These are phyloP conservation scores for Lachancea thermotolerans DNA, from an alignment of 805 yeast genomes.

Conservation along the genomic window DNA sequence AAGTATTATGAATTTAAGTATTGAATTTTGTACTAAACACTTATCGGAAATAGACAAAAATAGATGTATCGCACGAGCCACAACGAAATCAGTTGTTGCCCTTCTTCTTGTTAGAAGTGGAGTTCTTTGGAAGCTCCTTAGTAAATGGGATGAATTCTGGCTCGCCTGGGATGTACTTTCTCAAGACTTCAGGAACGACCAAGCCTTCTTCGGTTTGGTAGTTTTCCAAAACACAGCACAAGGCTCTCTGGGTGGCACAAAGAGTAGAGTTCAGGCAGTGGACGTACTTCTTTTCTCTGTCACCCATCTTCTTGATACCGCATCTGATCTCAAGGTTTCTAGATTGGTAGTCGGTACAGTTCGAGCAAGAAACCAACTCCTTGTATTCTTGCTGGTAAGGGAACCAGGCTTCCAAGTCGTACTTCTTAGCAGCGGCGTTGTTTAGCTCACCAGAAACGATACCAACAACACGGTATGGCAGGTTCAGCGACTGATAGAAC, in stretches of 20 bases:
- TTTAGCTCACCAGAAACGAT: constrained; percentile 98
- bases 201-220: constrained; percentile 97
- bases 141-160: constrained; percentile 92
- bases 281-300: constrained; percentile 93
- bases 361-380: constrained; percentile 96
- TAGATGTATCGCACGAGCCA: background rate
- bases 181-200: constrained; percentile 87
- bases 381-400: constrained; percentile 98
- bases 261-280: constrained; percentile 97
- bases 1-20: background rate
- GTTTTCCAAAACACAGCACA: constrained; percentile 95
- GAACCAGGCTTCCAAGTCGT: constrained; percentile 99
- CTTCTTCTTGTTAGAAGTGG: constrained; percentile 67
- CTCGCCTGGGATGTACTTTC: constrained; percentile 96
- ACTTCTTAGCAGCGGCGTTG: constrained; percentile 98
- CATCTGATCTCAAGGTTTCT: constrained; percentile 98
- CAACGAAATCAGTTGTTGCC: constrained; percentile 18
- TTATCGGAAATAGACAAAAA: background rate
- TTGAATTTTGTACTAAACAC: background rate
- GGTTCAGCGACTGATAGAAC: constrained; percentile 82
- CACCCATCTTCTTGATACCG: constrained; percentile 93
- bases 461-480: constrained; percentile 96
- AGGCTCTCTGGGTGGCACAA: constrained; percentile 96
- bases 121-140: constrained; percentile 90
- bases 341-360: constrained; percentile 98